These are phyloP conservation scores for Penicillium herquei DNA, from an alignment of 495 filamentous ascomycete genomes.

Conservation along the genomic window DNA sequence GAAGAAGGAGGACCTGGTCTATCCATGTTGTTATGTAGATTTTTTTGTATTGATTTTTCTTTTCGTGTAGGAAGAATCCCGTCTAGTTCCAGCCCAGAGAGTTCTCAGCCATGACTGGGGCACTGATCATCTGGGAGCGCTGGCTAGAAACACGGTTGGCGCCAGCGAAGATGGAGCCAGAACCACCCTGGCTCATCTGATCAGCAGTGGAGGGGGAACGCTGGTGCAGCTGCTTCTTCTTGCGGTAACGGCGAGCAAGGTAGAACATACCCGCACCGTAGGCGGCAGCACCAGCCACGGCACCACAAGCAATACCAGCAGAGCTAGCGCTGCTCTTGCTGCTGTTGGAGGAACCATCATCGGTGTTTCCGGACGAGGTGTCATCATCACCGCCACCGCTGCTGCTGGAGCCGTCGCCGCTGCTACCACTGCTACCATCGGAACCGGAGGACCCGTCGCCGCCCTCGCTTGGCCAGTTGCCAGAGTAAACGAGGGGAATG, in stretches of 20 bases:
- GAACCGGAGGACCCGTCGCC: slow-evolving; percentile 21
- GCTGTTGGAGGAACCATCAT: slow-evolving; percentile 48
- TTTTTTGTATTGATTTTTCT: slow-evolving; percentile 2
- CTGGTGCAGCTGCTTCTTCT: slow-evolving; percentile 75
- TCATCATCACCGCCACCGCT: slow-evolving; percentile 11
- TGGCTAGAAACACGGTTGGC: slow-evolving; percentile 55
- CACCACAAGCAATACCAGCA: slow-evolving; percentile 78
- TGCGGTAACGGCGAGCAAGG: slow-evolving; percentile 89
- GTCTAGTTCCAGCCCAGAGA: slow-evolving; percentile 94
- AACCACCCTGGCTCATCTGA: slow-evolving; percentile 44
- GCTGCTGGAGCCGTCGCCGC: slow-evolving; percentile 18
- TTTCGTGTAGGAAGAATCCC: slow-evolving; percentile 9
- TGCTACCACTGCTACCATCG: slow-evolving; percentile 12
- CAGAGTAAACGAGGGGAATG: slow-evolving; percentile 71
- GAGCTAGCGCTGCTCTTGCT: slow-evolving; percentile 64
- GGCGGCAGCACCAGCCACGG: slow-evolving; percentile 76
- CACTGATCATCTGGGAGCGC: slow-evolving; percentile 71
- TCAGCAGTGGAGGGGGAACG: slow-evolving; percentile 64
- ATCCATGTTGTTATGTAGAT: slow-evolving; percentile 11
- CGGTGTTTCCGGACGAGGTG: slow-evolving; percentile 25
- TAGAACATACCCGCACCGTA: slow-evolving; percentile 99
- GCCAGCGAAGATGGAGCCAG: slow-evolving; percentile 32
- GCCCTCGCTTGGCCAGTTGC: slow-evolving; percentile 36
- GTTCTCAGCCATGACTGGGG: slow-evolving; percentile 95
- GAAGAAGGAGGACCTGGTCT: slow-evolving; percentile 12